A percentile compares a stretch with the other conserved stretches of the same genome.
Conservation (phyloP, 306 rosid genomes). For the Citrullus amarus region DNA sequence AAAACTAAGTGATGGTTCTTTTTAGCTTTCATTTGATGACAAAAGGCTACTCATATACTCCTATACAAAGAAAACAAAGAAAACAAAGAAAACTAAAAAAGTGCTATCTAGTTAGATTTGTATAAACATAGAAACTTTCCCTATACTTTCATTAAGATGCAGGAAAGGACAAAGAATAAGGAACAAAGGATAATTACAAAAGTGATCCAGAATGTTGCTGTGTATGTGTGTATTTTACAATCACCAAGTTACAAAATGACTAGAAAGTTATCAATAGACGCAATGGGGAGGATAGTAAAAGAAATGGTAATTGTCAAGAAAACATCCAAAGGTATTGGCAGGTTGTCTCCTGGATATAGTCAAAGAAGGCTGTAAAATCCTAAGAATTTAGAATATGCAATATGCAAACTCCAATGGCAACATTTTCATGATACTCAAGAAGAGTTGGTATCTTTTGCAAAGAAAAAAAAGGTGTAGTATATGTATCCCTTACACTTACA, state of each 20-base stretch:
- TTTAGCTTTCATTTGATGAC: neutral
- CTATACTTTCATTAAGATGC: neutral
- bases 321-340: neutral
- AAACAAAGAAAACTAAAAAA: neutral
- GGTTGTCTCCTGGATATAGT: neutral
- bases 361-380: neutral
- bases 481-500: neutral
- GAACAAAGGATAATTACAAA: neutral
- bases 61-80: neutral
- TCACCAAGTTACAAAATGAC: neutral
- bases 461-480: neutral
- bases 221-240: neutral
- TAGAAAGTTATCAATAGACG: neutral
- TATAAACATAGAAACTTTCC: neutral
- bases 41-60: neutral
- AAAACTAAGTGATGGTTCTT: neutral
- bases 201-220: neutral
- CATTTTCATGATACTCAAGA: neutral
- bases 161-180: neutral
- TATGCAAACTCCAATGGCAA: neutral
- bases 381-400: neutral
- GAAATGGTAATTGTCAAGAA: neutral
- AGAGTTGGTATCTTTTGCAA: neutral
- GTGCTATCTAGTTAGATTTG: neutral
- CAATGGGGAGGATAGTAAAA: neutral